phyloP scores from a whole-genome alignment of 441 rosid genomes.

The Biscutella auriculata region DNA sequence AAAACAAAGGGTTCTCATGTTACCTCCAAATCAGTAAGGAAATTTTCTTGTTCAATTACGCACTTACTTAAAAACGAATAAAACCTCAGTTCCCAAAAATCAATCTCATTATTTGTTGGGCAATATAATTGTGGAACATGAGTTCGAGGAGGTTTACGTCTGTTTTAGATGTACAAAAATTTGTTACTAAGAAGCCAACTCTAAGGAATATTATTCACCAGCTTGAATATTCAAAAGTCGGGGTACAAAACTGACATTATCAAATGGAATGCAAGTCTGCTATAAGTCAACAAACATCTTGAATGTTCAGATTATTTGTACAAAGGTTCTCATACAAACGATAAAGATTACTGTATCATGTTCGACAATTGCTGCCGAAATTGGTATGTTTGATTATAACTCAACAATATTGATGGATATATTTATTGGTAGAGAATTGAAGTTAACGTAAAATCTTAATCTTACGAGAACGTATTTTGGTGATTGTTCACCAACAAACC shows the following conservation, averaged over 20 bases:
- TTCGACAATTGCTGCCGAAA: slow-evolving; percentile 92
- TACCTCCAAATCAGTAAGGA: too few relatives aligned
- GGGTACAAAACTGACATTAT: slow-evolving; percentile 68
- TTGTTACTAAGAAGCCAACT: too few relatives aligned
- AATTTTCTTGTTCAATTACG: too few relatives aligned
- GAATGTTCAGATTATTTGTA: slow-evolving; percentile 98
- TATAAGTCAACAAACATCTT: slow-evolving; percentile 81
- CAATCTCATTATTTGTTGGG: too few relatives aligned
- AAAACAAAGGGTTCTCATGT: too few relatives aligned
- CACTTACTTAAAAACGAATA: too few relatives aligned
- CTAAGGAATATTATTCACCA: slow-evolving; percentile 52
- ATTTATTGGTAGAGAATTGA: slow-evolving; percentile 97
- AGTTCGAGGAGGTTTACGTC: too few relatives aligned
- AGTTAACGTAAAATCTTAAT: slow-evolving; percentile 79
- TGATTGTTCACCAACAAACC: slow-evolving; percentile 87
- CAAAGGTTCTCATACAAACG: slow-evolving; percentile 82
- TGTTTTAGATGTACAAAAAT: too few relatives aligned
- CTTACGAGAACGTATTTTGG: slow-evolving; percentile 81
- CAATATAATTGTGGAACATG: too few relatives aligned
- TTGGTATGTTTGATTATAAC: slow-evolving; percentile 81
- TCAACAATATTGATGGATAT: slow-evolving; percentile 81
- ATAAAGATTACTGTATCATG: slow-evolving; percentile 76
- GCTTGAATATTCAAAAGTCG: slow-evolving; percentile 58
- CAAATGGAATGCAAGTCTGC: slow-evolving; percentile 89
- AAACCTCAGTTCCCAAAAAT: too few relatives aligned